Evolutionary conservation across 805 yeast species (phyloP).

Genomic region (Ogataea haglerorum): DNA sequence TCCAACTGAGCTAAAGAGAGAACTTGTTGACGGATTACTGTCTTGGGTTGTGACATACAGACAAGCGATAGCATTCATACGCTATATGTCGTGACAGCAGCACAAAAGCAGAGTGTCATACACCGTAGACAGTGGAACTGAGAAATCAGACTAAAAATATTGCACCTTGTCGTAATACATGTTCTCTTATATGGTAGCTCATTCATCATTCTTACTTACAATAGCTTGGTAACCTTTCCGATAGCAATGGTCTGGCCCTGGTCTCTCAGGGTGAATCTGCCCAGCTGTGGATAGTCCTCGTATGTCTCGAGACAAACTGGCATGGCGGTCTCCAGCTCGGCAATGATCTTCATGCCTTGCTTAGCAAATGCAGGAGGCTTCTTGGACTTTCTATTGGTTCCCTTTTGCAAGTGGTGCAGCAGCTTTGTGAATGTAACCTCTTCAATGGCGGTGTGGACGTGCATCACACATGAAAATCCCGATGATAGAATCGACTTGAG

Average conservation of each 20-base stretch:
- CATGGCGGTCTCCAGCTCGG: constrained; percentile 76
- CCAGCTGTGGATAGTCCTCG: constrained; percentile 90
- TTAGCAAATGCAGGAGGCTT: constrained; percentile 98
- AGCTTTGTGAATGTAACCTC: constrained; percentile 81
- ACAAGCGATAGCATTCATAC: no score
- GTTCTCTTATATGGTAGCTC: not conserved
- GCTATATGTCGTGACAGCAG: no score
- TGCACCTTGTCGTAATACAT: no score
- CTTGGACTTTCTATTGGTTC: constrained; percentile 93
- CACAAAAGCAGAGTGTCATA: no score
- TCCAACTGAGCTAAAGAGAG: constrained; percentile 28
- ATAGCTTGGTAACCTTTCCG: constrained; percentile 91
- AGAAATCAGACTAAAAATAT: no score
- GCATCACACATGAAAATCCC: constrained; percentile 98
- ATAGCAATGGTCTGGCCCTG: constrained; percentile 98
- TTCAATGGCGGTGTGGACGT: constrained; percentile 96
- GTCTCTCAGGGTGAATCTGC: constrained; percentile 97
- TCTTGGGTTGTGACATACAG: not conserved
- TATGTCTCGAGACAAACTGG: constrained; percentile 94
- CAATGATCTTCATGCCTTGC: constrained; percentile 98
- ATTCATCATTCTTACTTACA: constrained; percentile 36
- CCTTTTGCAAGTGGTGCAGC: constrained; percentile 92
- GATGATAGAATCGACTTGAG: constrained; percentile 90
- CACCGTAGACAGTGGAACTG: no score
- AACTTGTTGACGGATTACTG: not conserved